These are phyloP conservation scores for Pulveroboletus sp. DNA, from an alignment of 768 basidiomycete species.

Conservation along the genomic window DNA sequence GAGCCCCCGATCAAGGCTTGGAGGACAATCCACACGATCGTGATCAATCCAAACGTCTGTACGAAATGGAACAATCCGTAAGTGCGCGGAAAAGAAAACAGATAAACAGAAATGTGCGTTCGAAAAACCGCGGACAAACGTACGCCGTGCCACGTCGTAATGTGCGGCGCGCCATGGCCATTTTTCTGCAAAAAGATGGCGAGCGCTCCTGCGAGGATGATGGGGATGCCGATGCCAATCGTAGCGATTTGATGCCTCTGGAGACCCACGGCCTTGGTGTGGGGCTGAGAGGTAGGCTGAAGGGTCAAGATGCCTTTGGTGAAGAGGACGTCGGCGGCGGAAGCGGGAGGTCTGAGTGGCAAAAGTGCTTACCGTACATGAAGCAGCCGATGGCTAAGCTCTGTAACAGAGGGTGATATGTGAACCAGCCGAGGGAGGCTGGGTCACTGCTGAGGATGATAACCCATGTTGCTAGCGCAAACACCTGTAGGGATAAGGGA, in stretches of 20 bases:
- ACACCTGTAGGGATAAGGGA: constrained; percentile 28
- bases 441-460: constrained; percentile 45
- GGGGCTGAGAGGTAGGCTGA: constrained; percentile 65
- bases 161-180: constrained; percentile 47
- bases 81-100: not conserved
- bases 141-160: constrained; percentile 74
- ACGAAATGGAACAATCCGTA: not conserved
- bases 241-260: constrained; percentile 64
- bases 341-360: not conserved
- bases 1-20: constrained; percentile 63
- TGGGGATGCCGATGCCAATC: constrained; percentile 49
- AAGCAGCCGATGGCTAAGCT: constrained; percentile 51
- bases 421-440: constrained; percentile 51
- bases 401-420: constrained; percentile 62
- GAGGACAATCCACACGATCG: constrained; percentile 54
- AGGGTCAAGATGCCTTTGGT: constrained; percentile 66
- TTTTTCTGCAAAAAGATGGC: constrained; percentile 63
- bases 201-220: constrained; percentile 54
- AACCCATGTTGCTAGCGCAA: constrained; percentile 41
- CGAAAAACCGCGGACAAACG: constrained; percentile 15
- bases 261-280: constrained; percentile 62
- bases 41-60: constrained; percentile 61
- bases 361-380: constrained; percentile 49
- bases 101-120: too few species aligned
- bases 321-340: not conserved